A percentile compares a stretch with the other conserved stretches of the same genome.
phyloP scores from a whole-genome alignment of 139 green algal species.

The Closterium sp. region DNA sequence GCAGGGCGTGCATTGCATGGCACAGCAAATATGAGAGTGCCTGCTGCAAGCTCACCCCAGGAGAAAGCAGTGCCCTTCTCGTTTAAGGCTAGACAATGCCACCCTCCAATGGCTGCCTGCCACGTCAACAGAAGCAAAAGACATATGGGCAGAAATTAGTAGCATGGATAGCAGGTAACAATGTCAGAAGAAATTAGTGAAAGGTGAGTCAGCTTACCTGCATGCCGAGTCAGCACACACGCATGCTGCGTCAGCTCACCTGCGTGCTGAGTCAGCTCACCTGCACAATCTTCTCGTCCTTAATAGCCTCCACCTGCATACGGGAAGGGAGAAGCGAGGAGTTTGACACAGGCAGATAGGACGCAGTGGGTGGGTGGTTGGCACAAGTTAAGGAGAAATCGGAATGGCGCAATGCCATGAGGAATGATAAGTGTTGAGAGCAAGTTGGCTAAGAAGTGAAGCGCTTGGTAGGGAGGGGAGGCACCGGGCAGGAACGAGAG shows the following conservation, averaged over 20 bases:
- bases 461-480: no score
- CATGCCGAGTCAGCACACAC: neutral
- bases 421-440: no score
- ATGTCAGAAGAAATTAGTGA: neutral
- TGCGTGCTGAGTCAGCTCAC: neutral
- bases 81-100: constrained; percentile 68
- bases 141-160: neutral
- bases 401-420: no score
- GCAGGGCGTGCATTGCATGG: no score
- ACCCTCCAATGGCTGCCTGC: constrained; percentile 86
- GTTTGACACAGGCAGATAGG: neutral
- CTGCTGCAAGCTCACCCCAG: constrained; percentile 51
- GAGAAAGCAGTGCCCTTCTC: constrained; percentile 19
- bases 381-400: no score
- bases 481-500: no score
- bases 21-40: no score
- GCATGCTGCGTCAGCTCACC: neutral
- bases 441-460: no score
- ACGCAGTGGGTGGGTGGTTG: no score
- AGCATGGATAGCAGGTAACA: neutral
- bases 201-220: neutral
- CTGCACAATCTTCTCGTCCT: neutral
- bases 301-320: neutral
- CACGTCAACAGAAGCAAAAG: neutral
- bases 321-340: neutral